Percentiles rank a stretch among this genome's conserved stretches.
Conservation (phyloP, 2,329 filamentous ascomycete species). For the Botrytis paeoniae region DNA sequence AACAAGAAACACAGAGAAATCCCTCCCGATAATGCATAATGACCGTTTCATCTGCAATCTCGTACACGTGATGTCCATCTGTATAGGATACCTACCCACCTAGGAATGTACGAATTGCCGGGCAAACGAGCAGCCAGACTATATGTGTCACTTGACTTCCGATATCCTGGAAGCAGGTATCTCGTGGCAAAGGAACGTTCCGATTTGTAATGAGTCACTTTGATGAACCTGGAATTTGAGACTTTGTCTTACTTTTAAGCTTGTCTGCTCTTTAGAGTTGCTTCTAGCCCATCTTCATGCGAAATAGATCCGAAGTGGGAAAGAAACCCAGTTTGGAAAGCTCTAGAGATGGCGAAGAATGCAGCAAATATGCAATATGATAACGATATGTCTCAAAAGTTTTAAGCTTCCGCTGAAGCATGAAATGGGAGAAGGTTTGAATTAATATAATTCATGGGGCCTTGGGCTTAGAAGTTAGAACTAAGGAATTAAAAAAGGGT, state of each 20-base stretch:
- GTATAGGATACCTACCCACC: not conserved
- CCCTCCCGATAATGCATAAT: constrained; percentile 16
- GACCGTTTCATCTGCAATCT: constrained; percentile 19
- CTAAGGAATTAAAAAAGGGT: not conserved
- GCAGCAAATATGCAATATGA: not conserved
- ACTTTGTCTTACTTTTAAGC: constrained; percentile 15
- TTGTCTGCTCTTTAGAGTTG: not conserved
- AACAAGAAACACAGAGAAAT: not conserved
- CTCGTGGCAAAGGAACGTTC: constrained; percentile 18
- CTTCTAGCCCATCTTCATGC: not conserved
- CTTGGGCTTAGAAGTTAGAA: not conserved
- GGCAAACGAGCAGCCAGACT: not conserved
- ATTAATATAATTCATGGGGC: not conserved
- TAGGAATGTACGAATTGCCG: not conserved
- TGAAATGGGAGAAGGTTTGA: not conserved
- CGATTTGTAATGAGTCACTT: constrained; percentile 20
- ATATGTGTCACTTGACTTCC: constrained; percentile 21
- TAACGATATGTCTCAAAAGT: not conserved
- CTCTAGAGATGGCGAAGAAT: not conserved
- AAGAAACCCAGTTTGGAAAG: not conserved
- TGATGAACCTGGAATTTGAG: not conserved
- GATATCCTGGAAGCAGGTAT: constrained; percentile 21
- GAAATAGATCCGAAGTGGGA: not conserved
- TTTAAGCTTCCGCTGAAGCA: constrained; percentile 1
- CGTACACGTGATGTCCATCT: constrained; percentile 2